phyloP scores from a whole-genome alignment of 176 grass and related monocot species.

The Calamus simplicifolius region DNA sequence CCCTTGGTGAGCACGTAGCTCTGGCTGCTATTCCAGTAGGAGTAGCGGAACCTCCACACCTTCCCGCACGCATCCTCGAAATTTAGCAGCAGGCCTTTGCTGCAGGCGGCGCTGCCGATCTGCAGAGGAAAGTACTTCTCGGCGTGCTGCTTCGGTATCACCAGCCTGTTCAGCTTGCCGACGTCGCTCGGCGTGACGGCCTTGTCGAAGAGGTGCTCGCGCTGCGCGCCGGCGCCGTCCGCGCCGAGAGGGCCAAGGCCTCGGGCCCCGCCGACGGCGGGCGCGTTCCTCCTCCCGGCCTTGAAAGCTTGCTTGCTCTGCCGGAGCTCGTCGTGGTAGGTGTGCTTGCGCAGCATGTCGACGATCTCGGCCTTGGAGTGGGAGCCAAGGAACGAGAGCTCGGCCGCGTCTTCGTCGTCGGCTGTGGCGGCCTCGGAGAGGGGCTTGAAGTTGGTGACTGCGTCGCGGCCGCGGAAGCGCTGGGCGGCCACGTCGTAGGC shows the following conservation, averaged over 20 bases:
- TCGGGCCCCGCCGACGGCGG: slow-evolving; percentile 2
- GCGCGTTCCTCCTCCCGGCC: not conserved
- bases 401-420: slow-evolving; percentile 19
- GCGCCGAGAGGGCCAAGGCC: too few species aligned
- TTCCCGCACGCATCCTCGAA: slow-evolving; percentile 75
- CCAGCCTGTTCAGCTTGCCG: slow-evolving; percentile 88
- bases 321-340: slow-evolving; percentile 72
- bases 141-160: slow-evolving; percentile 92
- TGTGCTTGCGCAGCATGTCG: slow-evolving; percentile 97
- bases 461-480: slow-evolving; percentile 88
- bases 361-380: slow-evolving; percentile 77
- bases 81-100: slow-evolving; percentile 68
- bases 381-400: slow-evolving; percentile 62
- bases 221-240: too few species aligned
- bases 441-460: slow-evolving; percentile 80
- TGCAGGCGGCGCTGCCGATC: not conserved
- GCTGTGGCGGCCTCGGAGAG: slow-evolving; percentile 37
- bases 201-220: slow-evolving; percentile 89
- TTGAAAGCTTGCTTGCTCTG: slow-evolving; percentile 39
- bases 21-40: slow-evolving; percentile 99
- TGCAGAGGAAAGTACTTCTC: slow-evolving; percentile 84
- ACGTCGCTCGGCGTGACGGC: slow-evolving; percentile 92
- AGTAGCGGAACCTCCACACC: slow-evolving; percentile 91
- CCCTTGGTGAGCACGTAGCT: slow-evolving; percentile 98
- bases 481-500: slow-evolving; percentile 88